phyloP scores from a whole-genome alignment of 495 filamentous ascomycete genomes.

The Talaromyces adpressus region DNA sequence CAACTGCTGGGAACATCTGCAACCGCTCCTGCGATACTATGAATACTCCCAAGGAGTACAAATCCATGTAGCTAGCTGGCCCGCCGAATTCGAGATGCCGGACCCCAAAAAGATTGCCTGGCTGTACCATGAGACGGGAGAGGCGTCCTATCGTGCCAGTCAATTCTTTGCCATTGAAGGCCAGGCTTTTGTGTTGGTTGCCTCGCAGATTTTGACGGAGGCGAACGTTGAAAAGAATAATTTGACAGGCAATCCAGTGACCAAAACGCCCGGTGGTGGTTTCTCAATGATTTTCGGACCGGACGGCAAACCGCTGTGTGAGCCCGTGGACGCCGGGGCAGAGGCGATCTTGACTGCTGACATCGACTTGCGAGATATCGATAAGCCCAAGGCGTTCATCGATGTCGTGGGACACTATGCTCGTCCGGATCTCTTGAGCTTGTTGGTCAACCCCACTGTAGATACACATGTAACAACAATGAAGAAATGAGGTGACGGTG shows the following conservation, averaged over 20 bases:
- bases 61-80: constrained; percentile 30
- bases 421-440: constrained; percentile 26
- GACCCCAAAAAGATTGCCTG: constrained; percentile 17
- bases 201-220: constrained; percentile 13
- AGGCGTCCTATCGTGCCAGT: constrained; percentile 10
- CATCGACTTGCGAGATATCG: constrained; percentile 24
- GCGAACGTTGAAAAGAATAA: constrained; percentile 20
- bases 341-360: constrained; percentile 27
- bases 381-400: constrained; percentile 19
- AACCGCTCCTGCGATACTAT: constrained; percentile 28
- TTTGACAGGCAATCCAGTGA: constrained; percentile 15
- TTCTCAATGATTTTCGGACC: constrained; percentile 25
- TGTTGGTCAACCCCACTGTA: constrained; percentile 14
- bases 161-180: constrained; percentile 20
- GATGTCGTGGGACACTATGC: constrained; percentile 28
- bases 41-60: constrained; percentile 25
- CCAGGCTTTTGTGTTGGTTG: constrained; percentile 16
- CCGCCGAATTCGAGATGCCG: constrained; percentile 16
- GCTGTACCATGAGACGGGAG: constrained; percentile 19
- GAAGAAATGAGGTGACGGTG: background rate
- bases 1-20: constrained; percentile 28
- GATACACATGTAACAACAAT: constrained; percentile 5
- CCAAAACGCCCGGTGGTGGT: constrained; percentile 21
- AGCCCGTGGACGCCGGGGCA: constrained; percentile 11
- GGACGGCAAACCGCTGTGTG: constrained; percentile 20